Conservation (phyloP, 2,329 filamentous ascomycete species). For the Parascedosporium putredinis region DNA sequence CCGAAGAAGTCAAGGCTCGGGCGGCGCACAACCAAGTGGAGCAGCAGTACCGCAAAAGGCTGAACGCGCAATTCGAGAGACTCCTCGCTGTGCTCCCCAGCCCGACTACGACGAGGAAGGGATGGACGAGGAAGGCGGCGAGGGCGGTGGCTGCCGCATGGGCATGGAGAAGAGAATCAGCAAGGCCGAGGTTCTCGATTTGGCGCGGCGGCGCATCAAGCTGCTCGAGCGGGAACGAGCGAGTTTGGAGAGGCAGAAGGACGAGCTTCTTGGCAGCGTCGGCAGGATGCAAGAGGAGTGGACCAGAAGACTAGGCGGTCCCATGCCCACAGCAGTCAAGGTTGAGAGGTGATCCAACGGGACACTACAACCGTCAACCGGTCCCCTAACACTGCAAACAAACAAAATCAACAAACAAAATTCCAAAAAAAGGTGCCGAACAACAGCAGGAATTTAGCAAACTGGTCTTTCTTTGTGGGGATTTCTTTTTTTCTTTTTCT, state of each 20-base stretch:
- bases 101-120: conserved; percentile 17
- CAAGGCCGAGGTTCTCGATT: conserved; percentile 35
- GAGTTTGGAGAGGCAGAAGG: conserved; percentile 24
- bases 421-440: not conserved
- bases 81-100: conserved; percentile 28
- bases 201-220: conserved; percentile 30
- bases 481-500: too few relatives aligned
- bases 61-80: conserved; percentile 34
- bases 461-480: too few relatives aligned
- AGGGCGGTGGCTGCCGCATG: conserved; percentile 15
- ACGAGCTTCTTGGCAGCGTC: conserved; percentile 17
- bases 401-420: not conserved
- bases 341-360: conserved; percentile 3
- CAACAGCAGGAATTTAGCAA: not conserved
- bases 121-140: conserved; percentile 15
- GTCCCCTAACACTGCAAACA: not conserved
- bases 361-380: not conserved
- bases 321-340: conserved; percentile 4
- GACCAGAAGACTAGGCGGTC: not conserved
- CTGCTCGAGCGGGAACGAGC: conserved; percentile 27
- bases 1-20: conserved; percentile 17
- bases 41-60: conserved; percentile 36
- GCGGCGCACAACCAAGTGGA: conserved; percentile 34
- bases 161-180: conserved; percentile 22
- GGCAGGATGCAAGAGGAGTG: conserved; percentile 7